Percentiles rank a stretch among this genome's conserved stretches.
These are phyloP conservation scores for Phytophthora brassicae DNA, from an alignment of 352 stramenopile species.

Conservation along the genomic window DNA sequence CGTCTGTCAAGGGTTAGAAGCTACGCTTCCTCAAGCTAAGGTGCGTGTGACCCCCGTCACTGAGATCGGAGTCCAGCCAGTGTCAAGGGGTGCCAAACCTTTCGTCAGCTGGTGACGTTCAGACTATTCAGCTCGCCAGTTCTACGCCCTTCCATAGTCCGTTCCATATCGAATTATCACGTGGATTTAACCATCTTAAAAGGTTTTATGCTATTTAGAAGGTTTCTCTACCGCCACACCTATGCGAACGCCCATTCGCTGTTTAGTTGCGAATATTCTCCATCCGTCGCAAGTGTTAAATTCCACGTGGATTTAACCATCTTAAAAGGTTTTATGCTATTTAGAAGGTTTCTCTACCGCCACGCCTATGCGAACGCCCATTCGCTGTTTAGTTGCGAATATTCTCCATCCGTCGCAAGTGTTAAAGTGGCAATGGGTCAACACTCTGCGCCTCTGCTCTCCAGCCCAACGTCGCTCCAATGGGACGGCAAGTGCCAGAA, in stretches of 20 bases:
- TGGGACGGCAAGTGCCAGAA: conserved; percentile 49
- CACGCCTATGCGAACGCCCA: conserved; percentile 18
- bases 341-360: background rate
- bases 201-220: conserved; percentile 1
- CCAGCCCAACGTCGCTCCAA: conserved; percentile 16
- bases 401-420: conserved; percentile 1
- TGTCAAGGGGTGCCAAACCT: too few species aligned
- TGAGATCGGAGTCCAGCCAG: background rate
- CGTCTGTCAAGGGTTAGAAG: too few species aligned
- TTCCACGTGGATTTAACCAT: background rate
- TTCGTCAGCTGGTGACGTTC: background rate
- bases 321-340: background rate
- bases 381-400: conserved; percentile 24
- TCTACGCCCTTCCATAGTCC: background rate
- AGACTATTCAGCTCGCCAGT: background rate
- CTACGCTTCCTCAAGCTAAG: too few species aligned
- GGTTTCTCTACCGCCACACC: background rate
- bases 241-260: conserved; percentile 19
- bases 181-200: background rate
- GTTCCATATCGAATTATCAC: background rate
- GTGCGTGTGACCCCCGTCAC: too few species aligned
- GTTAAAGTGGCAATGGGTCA: conserved; percentile 24
- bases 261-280: conserved; percentile 22
- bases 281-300: background rate
- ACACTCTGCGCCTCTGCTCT: background rate